A percentile compares a stretch with the other conserved stretches of the same genome.
phyloP scores from a whole-genome alignment of 805 yeast species.

The Wickerhamomyces strasburgensis region DNA sequence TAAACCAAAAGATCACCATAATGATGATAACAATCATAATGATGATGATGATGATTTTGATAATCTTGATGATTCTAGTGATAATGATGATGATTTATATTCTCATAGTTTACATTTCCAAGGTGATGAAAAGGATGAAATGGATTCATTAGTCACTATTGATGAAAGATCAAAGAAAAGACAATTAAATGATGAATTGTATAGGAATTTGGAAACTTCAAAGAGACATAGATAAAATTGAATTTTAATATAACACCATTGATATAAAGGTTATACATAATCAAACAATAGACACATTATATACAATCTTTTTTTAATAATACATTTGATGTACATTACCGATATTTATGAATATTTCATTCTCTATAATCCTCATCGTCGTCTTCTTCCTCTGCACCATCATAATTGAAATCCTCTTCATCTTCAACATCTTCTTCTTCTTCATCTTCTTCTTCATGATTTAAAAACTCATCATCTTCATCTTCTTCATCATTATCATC shows the following conservation, averaged over 20 bases:
- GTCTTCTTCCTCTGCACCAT: conserved; percentile 13
- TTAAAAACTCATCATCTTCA: not conserved
- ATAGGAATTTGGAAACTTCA: conserved; percentile 9
- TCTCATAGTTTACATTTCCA: conserved; percentile 18
- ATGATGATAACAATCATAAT: not conserved
- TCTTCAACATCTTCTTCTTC: conserved; percentile 2
- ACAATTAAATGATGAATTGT: conserved; percentile 11
- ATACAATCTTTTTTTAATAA: no score
- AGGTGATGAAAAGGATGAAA: conserved; percentile 12
- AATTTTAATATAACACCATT: conserved; percentile 1
- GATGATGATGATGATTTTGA: conserved; percentile 20
- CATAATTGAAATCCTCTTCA: conserved; percentile 7
- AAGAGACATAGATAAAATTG: not conserved
- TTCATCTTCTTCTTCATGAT: conserved; percentile 1
- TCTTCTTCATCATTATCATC: conserved; percentile 10
- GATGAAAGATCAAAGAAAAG: conserved; percentile 12
- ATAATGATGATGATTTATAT: conserved; percentile 12
- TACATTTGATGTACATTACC: no score
- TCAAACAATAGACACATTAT: no score
- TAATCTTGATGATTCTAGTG: conserved; percentile 20
- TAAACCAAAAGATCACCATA: not conserved
- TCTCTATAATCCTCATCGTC: conserved; percentile 14
- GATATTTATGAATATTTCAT: no score
- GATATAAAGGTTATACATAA: no score
- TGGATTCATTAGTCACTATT: conserved; percentile 14